Conservation (phyloP, 805 yeast species). For the Candida endomychidarum region DNA sequence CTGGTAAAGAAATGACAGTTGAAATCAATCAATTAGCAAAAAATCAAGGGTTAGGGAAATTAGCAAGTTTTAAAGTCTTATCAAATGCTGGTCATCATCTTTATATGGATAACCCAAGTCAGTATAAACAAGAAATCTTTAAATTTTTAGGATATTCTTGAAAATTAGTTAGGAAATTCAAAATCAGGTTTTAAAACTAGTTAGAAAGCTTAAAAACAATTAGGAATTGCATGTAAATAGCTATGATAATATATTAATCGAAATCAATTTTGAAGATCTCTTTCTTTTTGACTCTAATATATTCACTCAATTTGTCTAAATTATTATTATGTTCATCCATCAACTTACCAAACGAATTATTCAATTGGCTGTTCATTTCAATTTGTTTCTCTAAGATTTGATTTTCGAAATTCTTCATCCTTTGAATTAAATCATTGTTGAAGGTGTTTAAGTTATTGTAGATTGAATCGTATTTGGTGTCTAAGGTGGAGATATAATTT, state of each 20-base stretch:
- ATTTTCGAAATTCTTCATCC: slow-evolving; percentile 8
- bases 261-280: slow-evolving; percentile 8
- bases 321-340: slow-evolving; percentile 8
- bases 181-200: no score
- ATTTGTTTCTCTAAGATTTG: slow-evolving; percentile 1
- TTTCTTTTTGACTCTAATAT: slow-evolving; percentile 5
- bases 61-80: slow-evolving; percentile 35
- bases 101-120: slow-evolving; percentile 49
- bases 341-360: slow-evolving; percentile 3
- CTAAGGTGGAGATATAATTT: background rate
- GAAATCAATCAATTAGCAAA: slow-evolving; percentile 29
- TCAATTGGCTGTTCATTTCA: slow-evolving; percentile 6
- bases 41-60: slow-evolving; percentile 26
- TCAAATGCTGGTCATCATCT: slow-evolving; percentile 55
- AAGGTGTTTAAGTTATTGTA: slow-evolving; percentile 3
- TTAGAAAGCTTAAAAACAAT: no score
- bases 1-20: slow-evolving; percentile 48
- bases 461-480: slow-evolving; percentile 4
- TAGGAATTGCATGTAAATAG: no score
- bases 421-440: background rate
- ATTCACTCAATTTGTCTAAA: slow-evolving; percentile 7
- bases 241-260: background rate
- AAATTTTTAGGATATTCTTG: slow-evolving; percentile 27
- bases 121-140: slow-evolving; percentile 30
- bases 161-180: no score